These are phyloP conservation scores for Vinca minor DNA, from an alignment of 257 asterid species.

Conservation along the genomic window DNA sequence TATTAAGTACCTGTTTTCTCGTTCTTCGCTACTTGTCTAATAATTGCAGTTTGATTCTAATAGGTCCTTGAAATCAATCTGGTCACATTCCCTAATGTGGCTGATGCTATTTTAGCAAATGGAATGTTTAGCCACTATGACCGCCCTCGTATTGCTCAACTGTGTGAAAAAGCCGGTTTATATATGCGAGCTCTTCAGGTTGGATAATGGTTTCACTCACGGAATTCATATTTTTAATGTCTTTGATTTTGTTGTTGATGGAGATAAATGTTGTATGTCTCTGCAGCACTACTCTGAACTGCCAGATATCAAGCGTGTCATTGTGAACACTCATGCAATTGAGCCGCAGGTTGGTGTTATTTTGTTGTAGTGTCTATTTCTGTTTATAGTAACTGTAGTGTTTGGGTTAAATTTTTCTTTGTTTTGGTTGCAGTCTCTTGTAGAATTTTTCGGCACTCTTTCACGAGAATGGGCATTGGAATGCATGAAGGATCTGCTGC, in stretches of 20 bases:
- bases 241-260: not conserved
- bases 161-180: slow-evolving; percentile 95
- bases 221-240: slow-evolving; percentile 4
- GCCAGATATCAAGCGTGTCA: slow-evolving; percentile 95
- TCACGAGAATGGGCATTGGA: slow-evolving; percentile 94
- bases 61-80: slow-evolving; percentile 96
- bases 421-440: slow-evolving; percentile 55
- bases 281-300: slow-evolving; percentile 88
- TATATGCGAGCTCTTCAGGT: slow-evolving; percentile 97
- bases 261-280: not conserved
- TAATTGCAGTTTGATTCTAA: not conserved
- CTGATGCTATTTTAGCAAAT: slow-evolving; percentile 96
- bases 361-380: slow-evolving; percentile 8
- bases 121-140: slow-evolving; percentile 98
- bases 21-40: not conserved
- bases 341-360: slow-evolving; percentile 82
- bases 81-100: slow-evolving; percentile 93
- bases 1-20: slow-evolving; percentile 2
- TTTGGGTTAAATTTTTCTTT: slow-evolving; percentile 19
- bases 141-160: slow-evolving; percentile 91
- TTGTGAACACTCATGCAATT: slow-evolving; percentile 98
- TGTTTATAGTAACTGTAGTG: not conserved
- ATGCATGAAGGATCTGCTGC: slow-evolving; percentile 90
- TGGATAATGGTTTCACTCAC: slow-evolving; percentile 8
- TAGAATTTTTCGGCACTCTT: slow-evolving; percentile 88